Evolutionary conservation across 805 yeast species (phyloP), one percentile per base, ranked within the genome.

Genomic region (Pichia rugopelliculosa): DNA sequence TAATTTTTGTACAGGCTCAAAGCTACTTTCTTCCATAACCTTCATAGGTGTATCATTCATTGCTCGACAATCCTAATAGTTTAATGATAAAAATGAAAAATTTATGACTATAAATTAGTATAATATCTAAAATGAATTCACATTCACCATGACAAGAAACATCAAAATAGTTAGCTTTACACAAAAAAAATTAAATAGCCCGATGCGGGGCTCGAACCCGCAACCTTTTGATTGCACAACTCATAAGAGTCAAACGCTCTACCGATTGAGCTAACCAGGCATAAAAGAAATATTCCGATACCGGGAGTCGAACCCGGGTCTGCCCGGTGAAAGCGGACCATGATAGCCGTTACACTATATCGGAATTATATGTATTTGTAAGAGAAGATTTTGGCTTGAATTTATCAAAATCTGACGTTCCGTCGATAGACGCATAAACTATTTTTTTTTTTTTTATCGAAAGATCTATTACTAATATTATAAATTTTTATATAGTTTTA

Each of bases 261-360:
- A 46, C 49, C 49, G 49, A 46, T 46, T 46, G 49, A 46, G 49
- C 49, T 46, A 46, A 46, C 49, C 49, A 46, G 49, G 49, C 49
- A 15, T 17, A 37, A 37, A 15, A 4, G 3, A 8, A 11, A 37
- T 20, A 20, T 68, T 66, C 70, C 68, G 67, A 63, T 64, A 63
- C 70, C 64, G 70, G 69, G 70, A 66, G 64, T 66, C 61, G 70
- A 66, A 66, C 70, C 69, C 69, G 64, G 70, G 67, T 66, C 66
- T 62, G 65, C 66, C 69, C 66, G 69, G 69, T 66, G 70, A 66
- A 68, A 66, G 66, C 69, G 69, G 69, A 59, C 60, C 62, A 63
- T 66, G 66, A 68, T 65, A 64, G 63, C 70, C 69, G 64, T 65
- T 65, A 66, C 66, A 66, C 69, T 64, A 65, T 62, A 68, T 62